Conservation (phyloP, 805 yeast species). For the Zygoascus tannicola region DNA sequence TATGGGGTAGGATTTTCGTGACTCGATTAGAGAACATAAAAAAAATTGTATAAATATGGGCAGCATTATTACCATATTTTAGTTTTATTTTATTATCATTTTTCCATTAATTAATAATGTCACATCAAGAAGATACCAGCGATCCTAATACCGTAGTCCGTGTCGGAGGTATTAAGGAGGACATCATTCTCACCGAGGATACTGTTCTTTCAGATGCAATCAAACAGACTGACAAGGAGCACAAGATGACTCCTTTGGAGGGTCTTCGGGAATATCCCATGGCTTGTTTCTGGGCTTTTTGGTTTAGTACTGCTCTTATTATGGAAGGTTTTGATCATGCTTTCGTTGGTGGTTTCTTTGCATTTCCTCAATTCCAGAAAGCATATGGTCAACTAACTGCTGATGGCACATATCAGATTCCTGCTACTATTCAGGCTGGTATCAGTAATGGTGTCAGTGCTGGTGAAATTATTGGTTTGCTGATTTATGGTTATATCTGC, state of each 20-base stretch:
- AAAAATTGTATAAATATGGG: no score
- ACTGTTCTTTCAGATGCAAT: constrained; percentile 1
- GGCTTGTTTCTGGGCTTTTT: constrained; percentile 39
- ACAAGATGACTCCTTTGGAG: constrained; percentile 12
- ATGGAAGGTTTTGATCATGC: constrained; percentile 45
- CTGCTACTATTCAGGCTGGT: constrained; percentile 33
- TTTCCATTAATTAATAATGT: background rate
- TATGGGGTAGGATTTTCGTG: no score
- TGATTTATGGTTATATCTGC: constrained; percentile 37
- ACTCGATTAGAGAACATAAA: no score
- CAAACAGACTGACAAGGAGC: constrained; percentile 14
- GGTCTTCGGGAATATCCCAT: constrained; percentile 29
- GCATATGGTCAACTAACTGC: constrained; percentile 30
- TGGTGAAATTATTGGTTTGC: constrained; percentile 39
- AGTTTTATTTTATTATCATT: no score
- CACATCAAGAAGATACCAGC: background rate
- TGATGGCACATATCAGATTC: constrained; percentile 13
- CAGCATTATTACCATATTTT: no score
- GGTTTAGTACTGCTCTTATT: constrained; percentile 35
- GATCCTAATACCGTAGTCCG: background rate
- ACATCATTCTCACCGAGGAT: background rate
- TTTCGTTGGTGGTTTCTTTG: constrained; percentile 36
- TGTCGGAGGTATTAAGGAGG: background rate
- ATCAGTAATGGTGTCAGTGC: constrained; percentile 20
- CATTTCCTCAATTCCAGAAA: constrained; percentile 35